Evolutionary conservation across 441 rosid genomes (phyloP).

Genomic region (Breynia disticha): DNA sequence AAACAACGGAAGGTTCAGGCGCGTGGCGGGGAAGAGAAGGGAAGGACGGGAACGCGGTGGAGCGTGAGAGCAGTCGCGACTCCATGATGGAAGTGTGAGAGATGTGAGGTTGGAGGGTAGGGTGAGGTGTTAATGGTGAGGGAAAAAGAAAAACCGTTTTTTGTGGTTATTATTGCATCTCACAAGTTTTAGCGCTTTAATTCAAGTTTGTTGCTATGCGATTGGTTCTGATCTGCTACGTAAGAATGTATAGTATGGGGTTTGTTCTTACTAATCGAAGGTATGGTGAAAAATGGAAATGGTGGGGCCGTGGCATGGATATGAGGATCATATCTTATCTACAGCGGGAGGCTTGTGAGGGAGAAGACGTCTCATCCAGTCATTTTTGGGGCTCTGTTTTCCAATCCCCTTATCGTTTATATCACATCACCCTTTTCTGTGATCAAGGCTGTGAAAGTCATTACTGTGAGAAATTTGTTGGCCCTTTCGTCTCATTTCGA

Average conservation of each 20-base stretch:
- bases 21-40: slow-evolving; percentile 36
- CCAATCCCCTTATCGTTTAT: slow-evolving; percentile 22
- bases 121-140: slow-evolving; percentile 20
- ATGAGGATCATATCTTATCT: slow-evolving; percentile 51
- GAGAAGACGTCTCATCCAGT: slow-evolving; percentile 30
- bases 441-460: no score
- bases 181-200: slow-evolving; percentile 16
- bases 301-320: slow-evolving; percentile 15
- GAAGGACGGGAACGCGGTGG: slow-evolving; percentile 33
- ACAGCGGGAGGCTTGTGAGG: slow-evolving; percentile 27
- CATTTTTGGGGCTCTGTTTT: slow-evolving; percentile 16
- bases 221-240: slow-evolving; percentile 8
- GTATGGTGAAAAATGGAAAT: background rate
- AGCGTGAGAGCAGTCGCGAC: slow-evolving; percentile 68
- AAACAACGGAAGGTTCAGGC: slow-evolving; percentile 25
- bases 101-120: slow-evolving; percentile 9
- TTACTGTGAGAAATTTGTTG: no score
- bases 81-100: slow-evolving; percentile 39
- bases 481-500: no score
- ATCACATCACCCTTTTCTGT: background rate
- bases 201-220: slow-evolving; percentile 11
- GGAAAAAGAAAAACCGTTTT: slow-evolving; percentile 4
- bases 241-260: background rate
- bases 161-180: slow-evolving; percentile 1
- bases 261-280: background rate